Conservation (phyloP, 352 stramenopile species). For the Lagenidium giganteum region DNA sequence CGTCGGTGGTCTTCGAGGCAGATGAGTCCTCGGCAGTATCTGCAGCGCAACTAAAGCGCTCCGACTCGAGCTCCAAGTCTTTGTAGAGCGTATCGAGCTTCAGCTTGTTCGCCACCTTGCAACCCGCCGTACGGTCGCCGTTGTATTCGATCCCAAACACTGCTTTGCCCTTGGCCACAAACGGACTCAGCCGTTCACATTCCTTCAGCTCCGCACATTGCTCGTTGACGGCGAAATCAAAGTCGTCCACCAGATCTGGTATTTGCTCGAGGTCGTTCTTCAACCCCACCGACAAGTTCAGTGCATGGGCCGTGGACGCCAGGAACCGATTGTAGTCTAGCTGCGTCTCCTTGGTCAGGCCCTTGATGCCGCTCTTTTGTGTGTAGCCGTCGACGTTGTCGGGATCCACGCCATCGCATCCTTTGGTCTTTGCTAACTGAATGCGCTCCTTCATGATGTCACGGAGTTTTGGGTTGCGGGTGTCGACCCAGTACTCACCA, state of each 20-base stretch:
- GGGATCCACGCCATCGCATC: conserved; percentile 37
- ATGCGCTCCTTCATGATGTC: conserved; percentile 30
- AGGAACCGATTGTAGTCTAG: conserved; percentile 37
- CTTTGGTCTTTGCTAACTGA: conserved; percentile 26
- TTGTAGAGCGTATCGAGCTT: conserved; percentile 27
- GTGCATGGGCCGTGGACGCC: conserved; percentile 22
- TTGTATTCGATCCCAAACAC: conserved; percentile 45
- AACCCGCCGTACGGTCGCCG: conserved; percentile 13
- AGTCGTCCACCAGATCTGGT: conserved; percentile 22
- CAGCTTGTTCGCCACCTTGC: conserved; percentile 13
- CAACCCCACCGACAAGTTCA: conserved; percentile 30
- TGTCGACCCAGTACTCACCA: conserved; percentile 26
- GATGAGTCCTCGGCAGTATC: too few relatives aligned
- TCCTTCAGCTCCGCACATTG: conserved; percentile 36
- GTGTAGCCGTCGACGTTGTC: conserved; percentile 43
- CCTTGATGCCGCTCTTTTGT: conserved; percentile 20
- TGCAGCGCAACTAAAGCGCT: conserved; percentile 21
- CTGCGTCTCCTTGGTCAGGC: conserved; percentile 22
- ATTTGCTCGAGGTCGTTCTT: conserved; percentile 42
- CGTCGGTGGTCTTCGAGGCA: too few relatives aligned
- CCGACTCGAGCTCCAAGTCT: conserved; percentile 16
- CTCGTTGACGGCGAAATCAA: conserved; percentile 53
- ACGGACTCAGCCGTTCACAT: conserved; percentile 26
- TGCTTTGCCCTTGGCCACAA: conserved; percentile 29
- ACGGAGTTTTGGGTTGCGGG: conserved; percentile 16